Base-by-base conservation (phyloP, 2,329 filamentous ascomycete genomes). In the Arthroderma uncinatum region DNA sequence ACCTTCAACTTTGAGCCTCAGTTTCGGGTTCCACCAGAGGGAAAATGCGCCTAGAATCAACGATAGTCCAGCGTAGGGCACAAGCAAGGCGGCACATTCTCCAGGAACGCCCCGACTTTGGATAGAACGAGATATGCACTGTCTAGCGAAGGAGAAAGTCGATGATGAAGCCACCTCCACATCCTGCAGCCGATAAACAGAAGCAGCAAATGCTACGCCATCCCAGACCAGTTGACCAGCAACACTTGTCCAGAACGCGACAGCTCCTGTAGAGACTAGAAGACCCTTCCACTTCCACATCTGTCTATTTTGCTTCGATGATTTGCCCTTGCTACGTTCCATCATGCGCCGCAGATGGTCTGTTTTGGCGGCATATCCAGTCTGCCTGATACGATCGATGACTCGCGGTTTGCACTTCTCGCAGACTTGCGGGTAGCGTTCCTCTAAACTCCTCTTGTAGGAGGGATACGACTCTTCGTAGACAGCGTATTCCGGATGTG, bases 371-470 rank as follows among this genome's bases (percentile, higher is more conserved):
- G 84, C 86, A 67, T 95, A 95, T 7, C 82, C 85, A 0, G 88
- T 83, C 62, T 82, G 77, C 21, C 81, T 78, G 55, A 96, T 83
- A 60, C 83, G 80, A 36, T 79, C 75, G 61, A 85, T 81, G 21
- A 92, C 91, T 60, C 77, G 82, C 4, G 84, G 86, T 61, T 87
- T 86, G 71, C 93, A 98, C 48, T 82, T 77, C 61, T 80, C 80
- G 74, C 93, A 98, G 58, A 95, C 85, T 67, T 93, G 89, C 0
- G 93, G 93, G 67, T 96, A 97, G 53, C 86, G 81, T 64, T 82
- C 78, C 73, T 96, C 91, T 16, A 96, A 77, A 54, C 84, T 79
- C 60, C 77, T 79, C 60, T 85, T 84, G 69, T 87, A 95, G 36
- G 78, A 77, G 62, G 84, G 85, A 64, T 87, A 86, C 53, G 80